These are phyloP conservation scores for Aspergillus quadricinctus DNA, from an alignment of 2,329 filamentous ascomycete genomes.

Conservation along the genomic window DNA sequence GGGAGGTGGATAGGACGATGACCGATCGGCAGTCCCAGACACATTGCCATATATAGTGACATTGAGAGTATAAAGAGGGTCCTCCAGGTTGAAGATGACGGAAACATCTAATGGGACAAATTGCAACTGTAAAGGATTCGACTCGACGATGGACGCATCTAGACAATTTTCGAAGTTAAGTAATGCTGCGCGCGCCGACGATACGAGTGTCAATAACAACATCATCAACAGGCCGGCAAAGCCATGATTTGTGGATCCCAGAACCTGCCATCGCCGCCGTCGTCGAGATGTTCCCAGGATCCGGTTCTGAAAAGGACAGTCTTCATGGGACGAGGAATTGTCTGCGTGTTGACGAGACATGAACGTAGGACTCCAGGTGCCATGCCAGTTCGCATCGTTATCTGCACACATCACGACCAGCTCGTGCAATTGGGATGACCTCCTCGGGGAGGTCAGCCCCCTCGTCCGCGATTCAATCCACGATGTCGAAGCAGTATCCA, in stretches of 20 bases:
- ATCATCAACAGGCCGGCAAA: constrained; percentile 17
- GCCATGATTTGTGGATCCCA: constrained; percentile 8
- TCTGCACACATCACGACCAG: constrained; percentile 29
- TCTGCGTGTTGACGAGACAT: constrained; percentile 8
- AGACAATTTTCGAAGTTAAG: constrained; percentile 85
- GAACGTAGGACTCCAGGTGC: constrained; percentile 8
- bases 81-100: constrained; percentile 64
- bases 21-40: constrained; percentile 58
- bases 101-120: constrained; percentile 73
- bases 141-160: constrained; percentile 53
- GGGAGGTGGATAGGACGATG: constrained; percentile 55
- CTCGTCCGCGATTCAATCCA: constrained; percentile 33
- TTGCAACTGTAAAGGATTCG: constrained; percentile 63
- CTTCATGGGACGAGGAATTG: constrained; percentile 4
- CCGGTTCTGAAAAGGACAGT: constrained; percentile 10
- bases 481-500: constrained; percentile 26
- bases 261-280: constrained; percentile 11
- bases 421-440: constrained; percentile 33
- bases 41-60: constrained; percentile 90
- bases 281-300: constrained; percentile 21
- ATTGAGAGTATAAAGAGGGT: constrained; percentile 61
- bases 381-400: constrained; percentile 19
- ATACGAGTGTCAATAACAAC: constrained; percentile 18
- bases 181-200: constrained; percentile 59
- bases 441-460: constrained; percentile 41